Evolutionary conservation across 2,329 filamentous ascomycete genomes (phyloP).

Genomic region (Ascochyta lentis): DNA sequence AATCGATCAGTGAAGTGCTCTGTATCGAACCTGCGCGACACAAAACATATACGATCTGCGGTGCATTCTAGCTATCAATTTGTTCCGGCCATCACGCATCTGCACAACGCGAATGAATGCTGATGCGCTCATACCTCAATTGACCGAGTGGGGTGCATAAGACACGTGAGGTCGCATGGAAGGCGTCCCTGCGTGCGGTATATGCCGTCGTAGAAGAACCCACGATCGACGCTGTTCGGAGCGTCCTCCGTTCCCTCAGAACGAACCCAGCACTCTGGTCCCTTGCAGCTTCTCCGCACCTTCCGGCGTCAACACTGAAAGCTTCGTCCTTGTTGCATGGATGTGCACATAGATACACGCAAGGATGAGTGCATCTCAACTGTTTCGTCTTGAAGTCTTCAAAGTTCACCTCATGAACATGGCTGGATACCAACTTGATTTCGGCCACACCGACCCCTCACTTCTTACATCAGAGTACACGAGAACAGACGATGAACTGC

Average conservation of each 20-base stretch:
- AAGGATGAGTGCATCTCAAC: not conserved
- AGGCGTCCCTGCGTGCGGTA: not conserved
- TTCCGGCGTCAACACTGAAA: not conserved
- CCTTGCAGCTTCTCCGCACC: not conserved
- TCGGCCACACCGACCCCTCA: constrained; percentile 1
- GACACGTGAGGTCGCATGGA: not conserved
- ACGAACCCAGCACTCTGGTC: not conserved
- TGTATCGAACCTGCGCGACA: not conserved
- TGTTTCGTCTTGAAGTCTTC: not conserved
- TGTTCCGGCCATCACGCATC: not conserved
- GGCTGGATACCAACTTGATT: not conserved
- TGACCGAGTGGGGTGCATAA: too few species aligned
- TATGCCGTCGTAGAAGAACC: not conserved
- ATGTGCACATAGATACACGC: not conserved
- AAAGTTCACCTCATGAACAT: not conserved
- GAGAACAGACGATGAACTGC: not conserved
- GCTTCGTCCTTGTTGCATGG: not conserved
- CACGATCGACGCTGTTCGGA: not conserved
- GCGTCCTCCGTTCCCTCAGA: not conserved
- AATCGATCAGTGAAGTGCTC: not conserved
- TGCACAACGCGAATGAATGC: not conserved
- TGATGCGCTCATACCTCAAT: not conserved
- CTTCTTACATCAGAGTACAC: not conserved
- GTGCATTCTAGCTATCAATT: not conserved
- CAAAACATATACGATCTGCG: not conserved